Conservation (phyloP, 371 early-diverging fungal species). For the Dentiscutata heterogama region DNA sequence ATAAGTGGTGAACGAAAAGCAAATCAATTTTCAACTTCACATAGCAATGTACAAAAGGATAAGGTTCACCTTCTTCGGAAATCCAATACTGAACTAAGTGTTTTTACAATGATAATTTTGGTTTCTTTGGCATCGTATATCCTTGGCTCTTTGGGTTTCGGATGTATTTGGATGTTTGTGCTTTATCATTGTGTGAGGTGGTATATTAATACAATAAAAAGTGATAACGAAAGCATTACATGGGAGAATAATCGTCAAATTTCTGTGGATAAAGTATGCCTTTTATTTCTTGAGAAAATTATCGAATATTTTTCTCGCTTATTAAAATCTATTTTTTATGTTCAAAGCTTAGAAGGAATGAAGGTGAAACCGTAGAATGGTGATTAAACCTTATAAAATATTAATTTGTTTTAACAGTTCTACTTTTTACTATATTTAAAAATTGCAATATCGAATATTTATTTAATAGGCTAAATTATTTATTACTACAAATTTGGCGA, state of each 20-base stretch:
- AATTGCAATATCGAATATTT: not conserved
- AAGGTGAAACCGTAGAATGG: constrained; percentile 45
- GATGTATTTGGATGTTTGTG: not conserved
- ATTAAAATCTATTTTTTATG: not conserved
- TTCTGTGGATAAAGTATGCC: constrained; percentile 1
- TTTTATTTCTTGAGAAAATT: not conserved
- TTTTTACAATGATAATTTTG: not conserved
- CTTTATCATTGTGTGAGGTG: constrained; percentile 31
- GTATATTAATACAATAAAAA: not conserved
- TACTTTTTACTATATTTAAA: not conserved
- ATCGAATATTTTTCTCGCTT: not conserved
- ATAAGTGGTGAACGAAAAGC: no score
- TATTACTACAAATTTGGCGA: constrained; percentile 43
- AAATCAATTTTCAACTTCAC: no score
- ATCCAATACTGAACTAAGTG: not conserved
- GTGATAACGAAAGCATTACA: not conserved
- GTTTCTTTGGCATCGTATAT: not conserved
- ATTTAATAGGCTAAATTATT: constrained; percentile 27
- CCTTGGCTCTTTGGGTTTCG: constrained; percentile 4
- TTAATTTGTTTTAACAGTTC: not conserved
- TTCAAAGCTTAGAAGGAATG: constrained; percentile 2
- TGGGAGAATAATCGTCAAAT: constrained; percentile 6
- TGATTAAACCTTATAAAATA: not conserved
- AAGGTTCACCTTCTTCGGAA: no score
- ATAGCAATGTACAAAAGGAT: no score